Percentiles rank a stretch among this genome's conserved stretches.
phyloP scores from a whole-genome alignment of 768 basidiomycete genomes.

The Chalciporus chontae region DNA sequence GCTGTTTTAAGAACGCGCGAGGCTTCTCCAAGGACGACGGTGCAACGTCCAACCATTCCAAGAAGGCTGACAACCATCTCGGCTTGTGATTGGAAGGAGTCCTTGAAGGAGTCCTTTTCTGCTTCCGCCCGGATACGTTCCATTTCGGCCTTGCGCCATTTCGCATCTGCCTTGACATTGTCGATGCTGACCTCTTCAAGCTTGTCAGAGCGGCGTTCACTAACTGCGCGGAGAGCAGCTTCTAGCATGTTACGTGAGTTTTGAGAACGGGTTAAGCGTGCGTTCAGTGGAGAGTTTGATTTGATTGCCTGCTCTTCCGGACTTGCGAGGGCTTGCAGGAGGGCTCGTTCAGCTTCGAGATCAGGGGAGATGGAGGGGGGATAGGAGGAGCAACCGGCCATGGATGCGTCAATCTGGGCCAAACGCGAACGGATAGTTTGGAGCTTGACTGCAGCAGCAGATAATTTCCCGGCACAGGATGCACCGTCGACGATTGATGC shows the following conservation, averaged over 20 bases:
- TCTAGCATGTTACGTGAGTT: constrained; percentile 83
- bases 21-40: constrained; percentile 63
- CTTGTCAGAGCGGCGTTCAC: constrained; percentile 75
- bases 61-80: constrained; percentile 66
- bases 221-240: constrained; percentile 78
- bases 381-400: constrained; percentile 30
- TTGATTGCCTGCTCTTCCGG: constrained; percentile 70
- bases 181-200: constrained; percentile 69
- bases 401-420: constrained; percentile 47
- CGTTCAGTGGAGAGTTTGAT: constrained; percentile 53
- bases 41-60: constrained; percentile 78
- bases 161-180: constrained; percentile 68
- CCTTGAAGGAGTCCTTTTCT: constrained; percentile 59
- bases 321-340: constrained; percentile 61
- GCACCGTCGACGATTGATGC: constrained; percentile 75
- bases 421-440: constrained; percentile 59
- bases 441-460: constrained; percentile 68
- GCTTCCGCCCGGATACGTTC: constrained; percentile 64
- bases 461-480: constrained; percentile 63
- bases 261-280: constrained; percentile 60
- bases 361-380: constrained; percentile 47
- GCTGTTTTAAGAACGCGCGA: constrained; percentile 41
- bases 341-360: constrained; percentile 67
- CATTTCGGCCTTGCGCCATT: constrained; percentile 64
- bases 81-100: constrained; percentile 62